Evolutionary conservation across 371 early-diverging fungal species (phyloP), one percentile per base, ranked within the genome.

Genomic region (Rhizomucor miehei): DNA sequence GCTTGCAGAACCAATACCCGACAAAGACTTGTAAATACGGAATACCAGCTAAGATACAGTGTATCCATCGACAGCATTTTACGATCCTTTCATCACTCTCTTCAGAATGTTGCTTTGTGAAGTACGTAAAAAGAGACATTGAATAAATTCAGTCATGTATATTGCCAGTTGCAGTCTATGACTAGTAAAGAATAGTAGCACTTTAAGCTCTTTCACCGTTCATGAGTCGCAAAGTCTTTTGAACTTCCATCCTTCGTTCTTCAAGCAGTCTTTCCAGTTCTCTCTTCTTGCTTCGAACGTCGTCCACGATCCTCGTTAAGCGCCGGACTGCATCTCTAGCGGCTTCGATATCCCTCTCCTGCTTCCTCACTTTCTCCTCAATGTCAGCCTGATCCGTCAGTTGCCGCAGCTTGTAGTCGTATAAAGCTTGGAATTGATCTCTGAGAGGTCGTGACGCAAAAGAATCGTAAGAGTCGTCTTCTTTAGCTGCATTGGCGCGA

Each of bases 301-400:
- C 78, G 35, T 74, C 78, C 14, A 71, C 73, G 51, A 73, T 71
- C n/a, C 73, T 46, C 12, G 69, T 67, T 17, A 74, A 51, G 29
- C 74, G 62, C 56, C 78, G 74, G 2, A 74, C 61, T 11, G 74
- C 73, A 52, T 74, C 75, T 40, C 78, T 63, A n/a, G 73, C 78
- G n/a, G 69, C 72, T 20, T 74, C 75, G 53, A 77, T 71, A 50
- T 77, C 78, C n/a, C 75, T 57, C 39, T 74, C 75, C 38, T 77
- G 78, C 29, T 74, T 71, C 24, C 71, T 67, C 12, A 75, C 65
- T 35, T 74, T 73, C 17, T 72, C 75, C 19, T 72, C 75, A 6
- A 77, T 58, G 49, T 77, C 78, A 5, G 65, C 60, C 38, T 74
- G 72, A 49, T 77, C 75, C 16, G 78, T 77, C 23, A 77, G 54